Conservation (phyloP, 805 yeast species). For the Metschnikowia matae region DNA sequence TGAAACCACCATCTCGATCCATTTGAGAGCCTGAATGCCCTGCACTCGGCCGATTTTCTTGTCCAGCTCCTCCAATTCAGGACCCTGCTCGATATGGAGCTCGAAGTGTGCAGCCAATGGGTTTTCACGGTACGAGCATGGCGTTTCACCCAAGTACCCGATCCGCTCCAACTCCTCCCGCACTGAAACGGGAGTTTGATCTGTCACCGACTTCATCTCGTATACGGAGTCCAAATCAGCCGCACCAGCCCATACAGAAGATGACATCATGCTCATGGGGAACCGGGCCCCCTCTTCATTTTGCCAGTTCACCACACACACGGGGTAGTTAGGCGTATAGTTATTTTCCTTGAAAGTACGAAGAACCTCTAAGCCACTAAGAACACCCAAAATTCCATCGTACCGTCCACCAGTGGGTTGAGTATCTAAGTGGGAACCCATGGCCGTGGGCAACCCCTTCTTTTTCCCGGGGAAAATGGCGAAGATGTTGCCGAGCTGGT, state of each 20-base stretch:
- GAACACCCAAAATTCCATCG: conserved; percentile 69
- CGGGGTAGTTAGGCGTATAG: conserved; percentile 59
- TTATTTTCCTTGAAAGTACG: conserved; percentile 59
- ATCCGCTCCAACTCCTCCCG: conserved; percentile 53
- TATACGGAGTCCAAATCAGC: conserved; percentile 47
- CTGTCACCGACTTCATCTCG: conserved; percentile 50
- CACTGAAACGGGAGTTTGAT: conserved; percentile 44
- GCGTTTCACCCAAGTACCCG: conserved; percentile 54
- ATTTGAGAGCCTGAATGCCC: conserved; percentile 63
- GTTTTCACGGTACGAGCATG: conserved; percentile 45
- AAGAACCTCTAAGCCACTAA: conserved; percentile 62
- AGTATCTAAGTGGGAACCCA: conserved; percentile 73
- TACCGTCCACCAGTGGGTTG: conserved; percentile 78
- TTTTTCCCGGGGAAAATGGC: conserved; percentile 56
- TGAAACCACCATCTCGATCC: conserved; percentile 53
- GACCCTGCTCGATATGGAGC: conserved; percentile 76
- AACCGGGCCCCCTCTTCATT: conserved; percentile 79
- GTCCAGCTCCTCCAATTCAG: conserved; percentile 53
- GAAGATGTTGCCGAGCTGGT: conserved; percentile 66
- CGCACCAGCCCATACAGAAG: conserved; percentile 63
- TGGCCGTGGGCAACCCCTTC: conserved; percentile 51
- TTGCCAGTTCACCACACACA: conserved; percentile 66
- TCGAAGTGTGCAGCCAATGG: conserved; percentile 70
- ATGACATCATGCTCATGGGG: conserved; percentile 64
- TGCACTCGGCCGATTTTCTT: conserved; percentile 61